A percentile compares a stretch with the other conserved stretches of the same genome.
Evolutionary conservation across 345 rosid species (phyloP).

Genomic region (Linum usitatissimum): DNA sequence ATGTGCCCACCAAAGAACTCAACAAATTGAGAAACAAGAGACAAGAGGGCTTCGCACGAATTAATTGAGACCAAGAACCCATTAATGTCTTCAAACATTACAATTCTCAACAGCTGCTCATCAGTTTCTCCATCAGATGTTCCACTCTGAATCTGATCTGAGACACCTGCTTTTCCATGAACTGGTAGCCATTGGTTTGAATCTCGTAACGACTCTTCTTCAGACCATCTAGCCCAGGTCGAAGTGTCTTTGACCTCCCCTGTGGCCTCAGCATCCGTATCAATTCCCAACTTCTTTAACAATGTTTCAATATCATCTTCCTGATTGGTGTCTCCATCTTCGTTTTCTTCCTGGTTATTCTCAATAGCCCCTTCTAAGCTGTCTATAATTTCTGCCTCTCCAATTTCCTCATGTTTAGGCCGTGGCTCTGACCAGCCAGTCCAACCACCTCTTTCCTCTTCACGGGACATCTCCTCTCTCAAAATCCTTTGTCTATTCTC

Average conservation of each 20-base stretch:
- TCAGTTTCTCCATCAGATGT: conserved; percentile 42
- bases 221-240: conserved; percentile 85
- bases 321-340: conserved; percentile 35
- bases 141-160: conserved; percentile 33
- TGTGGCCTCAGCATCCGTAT: conserved; percentile 45
- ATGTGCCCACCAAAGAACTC: conserved; percentile 78
- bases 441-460: conserved; percentile 82
- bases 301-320: conserved; percentile 83
- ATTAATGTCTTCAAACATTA: conserved; percentile 70
- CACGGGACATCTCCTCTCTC: conserved; percentile 46
- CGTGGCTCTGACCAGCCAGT: conserved; percentile 85
- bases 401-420: conserved; percentile 32
- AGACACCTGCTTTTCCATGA: conserved; percentile 35
- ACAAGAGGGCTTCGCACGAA: conserved; percentile 62
- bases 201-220: conserved; percentile 73
- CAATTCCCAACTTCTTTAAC: conserved; percentile 74
- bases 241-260: conserved; percentile 62
- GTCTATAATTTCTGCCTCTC: conserved; percentile 27
- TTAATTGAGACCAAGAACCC: conserved; percentile 66
- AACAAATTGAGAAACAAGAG: conserved; percentile 59
- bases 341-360: conserved; percentile 36
- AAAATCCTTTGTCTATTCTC: conserved; percentile 60
- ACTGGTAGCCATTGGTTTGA: conserved; percentile 80
- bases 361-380: conserved; percentile 20
- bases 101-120: conserved; percentile 51